phyloP scores from a whole-genome alignment of 108 stramenopile species.

The Fragilaria radians region DNA sequence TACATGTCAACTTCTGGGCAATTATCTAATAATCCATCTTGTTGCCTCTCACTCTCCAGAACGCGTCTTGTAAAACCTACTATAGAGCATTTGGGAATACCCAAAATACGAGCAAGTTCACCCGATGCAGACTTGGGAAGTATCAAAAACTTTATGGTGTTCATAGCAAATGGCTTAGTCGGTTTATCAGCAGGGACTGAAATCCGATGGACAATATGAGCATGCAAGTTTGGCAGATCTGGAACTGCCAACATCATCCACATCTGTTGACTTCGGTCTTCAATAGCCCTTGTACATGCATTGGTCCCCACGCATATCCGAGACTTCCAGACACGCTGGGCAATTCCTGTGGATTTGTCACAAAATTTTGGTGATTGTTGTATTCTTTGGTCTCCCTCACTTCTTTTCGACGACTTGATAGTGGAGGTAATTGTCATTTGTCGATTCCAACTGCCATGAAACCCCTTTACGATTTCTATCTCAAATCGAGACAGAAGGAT shows the following conservation, averaged over 20 bases:
- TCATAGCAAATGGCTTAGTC: too few relatives aligned
- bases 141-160: slow-evolving; percentile 32
- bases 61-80: neutral
- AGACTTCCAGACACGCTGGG: slow-evolving; percentile 2
- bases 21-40: slow-evolving; percentile 9
- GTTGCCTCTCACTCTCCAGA: neutral
- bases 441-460: too few relatives aligned
- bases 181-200: too few relatives aligned
- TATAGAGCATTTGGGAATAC: slow-evolving; percentile 37
- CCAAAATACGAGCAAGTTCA: slow-evolving; percentile 49
- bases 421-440: neutral
- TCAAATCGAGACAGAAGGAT: slow-evolving; percentile 58
- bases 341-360: neutral
- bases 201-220: too few relatives aligned
- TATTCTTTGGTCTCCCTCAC: neutral
- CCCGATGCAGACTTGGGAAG: slow-evolving; percentile 57
- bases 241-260: too few relatives aligned
- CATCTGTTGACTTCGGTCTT: too few relatives aligned
- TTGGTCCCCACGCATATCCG: slow-evolving; percentile 50
- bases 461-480: slow-evolving; percentile 65
- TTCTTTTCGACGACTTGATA: neutral
- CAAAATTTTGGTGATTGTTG: neutral
- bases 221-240: too few relatives aligned
- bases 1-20: neutral
- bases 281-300: slow-evolving; percentile 51